A percentile compares a stretch with the other conserved stretches of the same genome.
Conservation (phyloP, 306 rosid genomes). For the Acacia crassicarpa region DNA sequence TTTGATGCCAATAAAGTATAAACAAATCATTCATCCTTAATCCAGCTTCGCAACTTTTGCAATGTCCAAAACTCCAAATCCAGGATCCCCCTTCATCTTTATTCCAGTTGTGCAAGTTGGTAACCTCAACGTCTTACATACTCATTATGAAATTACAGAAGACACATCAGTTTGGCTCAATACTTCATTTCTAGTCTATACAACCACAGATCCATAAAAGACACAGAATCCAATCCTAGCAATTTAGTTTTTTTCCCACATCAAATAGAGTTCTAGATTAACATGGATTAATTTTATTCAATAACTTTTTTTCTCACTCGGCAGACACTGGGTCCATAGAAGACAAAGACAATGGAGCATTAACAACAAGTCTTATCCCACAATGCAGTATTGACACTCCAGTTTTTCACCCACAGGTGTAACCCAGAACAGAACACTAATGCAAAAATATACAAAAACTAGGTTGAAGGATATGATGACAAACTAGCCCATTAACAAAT, state of each 20-base stretch:
- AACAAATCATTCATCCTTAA: neutral
- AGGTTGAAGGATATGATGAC: neutral
- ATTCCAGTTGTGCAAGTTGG: neutral
- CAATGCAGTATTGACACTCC: neutral
- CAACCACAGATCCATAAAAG: neutral
- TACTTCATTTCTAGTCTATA: conserved; percentile 7
- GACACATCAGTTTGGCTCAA: neutral
- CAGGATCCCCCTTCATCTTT: conserved; percentile 1
- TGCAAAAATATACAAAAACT: neutral
- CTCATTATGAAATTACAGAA: neutral
- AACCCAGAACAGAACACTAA: neutral
- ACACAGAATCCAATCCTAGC: neutral
- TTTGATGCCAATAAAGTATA: neutral
- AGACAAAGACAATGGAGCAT: neutral
- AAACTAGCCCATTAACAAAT: neutral
- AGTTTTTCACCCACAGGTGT: neutral
- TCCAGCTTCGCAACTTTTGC: neutral
- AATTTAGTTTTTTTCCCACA: neutral
- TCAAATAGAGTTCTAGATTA: neutral
- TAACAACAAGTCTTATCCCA: neutral
- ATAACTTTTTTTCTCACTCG: neutral
- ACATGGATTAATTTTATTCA: neutral
- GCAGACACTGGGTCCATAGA: neutral
- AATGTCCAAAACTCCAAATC: conserved; percentile 12
- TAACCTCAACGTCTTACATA: neutral